A percentile compares a stretch with the other conserved stretches of the same genome.
Conservation (phyloP, 768 basidiomycete genomes). For the Tylopilus subfusipes region DNA sequence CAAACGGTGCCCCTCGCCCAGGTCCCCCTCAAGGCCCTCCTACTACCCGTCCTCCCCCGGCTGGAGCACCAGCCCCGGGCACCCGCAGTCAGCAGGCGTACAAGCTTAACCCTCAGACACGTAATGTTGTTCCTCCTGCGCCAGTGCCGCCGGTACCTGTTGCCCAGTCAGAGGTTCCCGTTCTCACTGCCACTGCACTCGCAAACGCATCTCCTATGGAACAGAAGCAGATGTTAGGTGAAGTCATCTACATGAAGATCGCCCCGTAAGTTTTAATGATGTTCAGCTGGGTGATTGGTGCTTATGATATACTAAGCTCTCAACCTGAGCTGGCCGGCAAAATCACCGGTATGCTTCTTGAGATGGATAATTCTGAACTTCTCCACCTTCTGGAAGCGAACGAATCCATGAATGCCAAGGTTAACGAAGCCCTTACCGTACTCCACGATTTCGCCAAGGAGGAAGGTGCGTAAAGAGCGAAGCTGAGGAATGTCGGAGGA, state of each 20-base stretch:
- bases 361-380: conserved; percentile 97
- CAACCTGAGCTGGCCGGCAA: conserved; percentile 96
- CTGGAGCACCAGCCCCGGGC: conserved; percentile 45
- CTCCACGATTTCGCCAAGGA: conserved; percentile 76
- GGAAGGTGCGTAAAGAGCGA: conserved; percentile 15
- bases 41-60: conserved; percentile 41
- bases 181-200: conserved; percentile 60
- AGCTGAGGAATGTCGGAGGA: not conserved
- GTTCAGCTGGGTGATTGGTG: not conserved
- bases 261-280: conserved; percentile 49
- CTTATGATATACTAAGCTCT: conserved; percentile 40
- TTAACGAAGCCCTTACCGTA: conserved; percentile 86
- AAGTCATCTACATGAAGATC: conserved; percentile 93
- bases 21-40: conserved; percentile 39
- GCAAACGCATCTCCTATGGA: conserved; percentile 65
- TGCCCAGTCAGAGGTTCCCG: conserved; percentile 48
- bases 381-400: conserved; percentile 80
- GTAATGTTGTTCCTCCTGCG: conserved; percentile 34
- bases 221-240: conserved; percentile 99
- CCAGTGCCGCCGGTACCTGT: conserved; percentile 35
- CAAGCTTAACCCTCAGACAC: conserved; percentile 36
- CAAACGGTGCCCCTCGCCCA: conserved; percentile 53
- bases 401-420: conserved; percentile 85
- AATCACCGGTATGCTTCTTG: conserved; percentile 97
- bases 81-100: conserved; percentile 33